Conservation (phyloP, 805 yeast genomes). For the Brettanomyces naardenensis region DNA sequence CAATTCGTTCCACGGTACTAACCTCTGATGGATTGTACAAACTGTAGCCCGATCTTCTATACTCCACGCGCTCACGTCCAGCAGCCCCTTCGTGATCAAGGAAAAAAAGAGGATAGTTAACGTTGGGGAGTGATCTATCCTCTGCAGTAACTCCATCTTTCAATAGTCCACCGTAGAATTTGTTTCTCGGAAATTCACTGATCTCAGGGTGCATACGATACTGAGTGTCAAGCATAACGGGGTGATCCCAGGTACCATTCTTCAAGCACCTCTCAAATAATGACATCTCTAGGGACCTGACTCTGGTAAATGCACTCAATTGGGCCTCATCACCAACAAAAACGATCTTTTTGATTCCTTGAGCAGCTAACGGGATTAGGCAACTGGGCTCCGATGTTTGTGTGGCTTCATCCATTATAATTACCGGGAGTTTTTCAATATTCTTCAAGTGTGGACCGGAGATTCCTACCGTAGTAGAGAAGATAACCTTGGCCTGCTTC, state of each 20-base stretch:
- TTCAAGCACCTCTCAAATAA: constrained; percentile 58
- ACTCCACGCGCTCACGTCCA: constrained; percentile 33
- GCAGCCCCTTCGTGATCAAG: constrained; percentile 57
- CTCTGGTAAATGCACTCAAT: constrained; percentile 61
- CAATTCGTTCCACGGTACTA: constrained; percentile 34
- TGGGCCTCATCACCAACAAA: constrained; percentile 78
- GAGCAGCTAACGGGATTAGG: constrained; percentile 61
- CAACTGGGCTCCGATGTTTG: constrained; percentile 71
- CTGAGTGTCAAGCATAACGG: constrained; percentile 71
- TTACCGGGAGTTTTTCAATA: constrained; percentile 44
- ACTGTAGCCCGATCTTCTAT: constrained; percentile 28
- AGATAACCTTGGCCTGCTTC: constrained; percentile 60
- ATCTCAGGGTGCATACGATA: constrained; percentile 97
- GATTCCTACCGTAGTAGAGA: constrained; percentile 67
- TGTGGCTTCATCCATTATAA: constrained; percentile 74
- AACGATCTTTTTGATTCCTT: constrained; percentile 57
- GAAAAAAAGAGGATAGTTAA: constrained; percentile 49
- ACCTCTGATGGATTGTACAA: constrained; percentile 51
- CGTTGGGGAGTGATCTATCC: constrained; percentile 38
- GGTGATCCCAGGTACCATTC: constrained; percentile 52
- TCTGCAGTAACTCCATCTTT: constrained; percentile 59
- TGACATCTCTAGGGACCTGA: constrained; percentile 58
- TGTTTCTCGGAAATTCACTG: constrained; percentile 72
- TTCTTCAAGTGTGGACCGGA: constrained; percentile 59
- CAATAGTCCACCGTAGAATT: constrained; percentile 67